Evolutionary conservation across 805 yeast genomes (phyloP).

Genomic region (Saccharomyces cerevisiae): DNA sequence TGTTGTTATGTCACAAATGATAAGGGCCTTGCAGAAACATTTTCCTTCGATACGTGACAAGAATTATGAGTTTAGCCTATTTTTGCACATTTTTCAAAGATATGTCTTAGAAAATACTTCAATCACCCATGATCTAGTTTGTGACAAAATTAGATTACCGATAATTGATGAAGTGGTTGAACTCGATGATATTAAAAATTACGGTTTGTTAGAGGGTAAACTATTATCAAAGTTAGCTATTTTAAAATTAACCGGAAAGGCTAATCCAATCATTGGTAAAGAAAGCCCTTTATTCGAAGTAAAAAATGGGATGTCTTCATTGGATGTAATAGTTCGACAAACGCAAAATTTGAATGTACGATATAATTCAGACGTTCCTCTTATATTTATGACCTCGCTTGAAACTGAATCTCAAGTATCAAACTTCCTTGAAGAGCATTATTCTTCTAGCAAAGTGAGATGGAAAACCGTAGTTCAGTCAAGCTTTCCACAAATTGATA

Average conservation of each 20-base stretch:
- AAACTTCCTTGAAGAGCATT: background rate
- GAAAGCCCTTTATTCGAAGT: background rate
- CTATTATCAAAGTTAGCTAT: background rate
- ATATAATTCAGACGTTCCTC: background rate
- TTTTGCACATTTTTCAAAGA: background rate
- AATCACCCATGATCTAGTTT: slow-evolving; percentile 26
- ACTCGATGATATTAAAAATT: background rate
- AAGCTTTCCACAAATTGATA: background rate
- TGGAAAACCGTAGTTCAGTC: background rate
- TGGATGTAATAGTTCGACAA: background rate
- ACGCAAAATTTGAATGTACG: background rate
- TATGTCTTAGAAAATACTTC: background rate
- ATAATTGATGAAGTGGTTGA: background rate
- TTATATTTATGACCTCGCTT: background rate
- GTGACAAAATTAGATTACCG: background rate
- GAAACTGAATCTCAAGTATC: slow-evolving; percentile 6
- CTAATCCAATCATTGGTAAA: background rate
- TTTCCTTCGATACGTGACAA: slow-evolving; percentile 54
- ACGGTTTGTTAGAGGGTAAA: background rate
- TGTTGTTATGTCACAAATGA: slow-evolving; percentile 95
- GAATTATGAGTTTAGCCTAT: slow-evolving; percentile 34
- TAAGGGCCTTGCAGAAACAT: slow-evolving; percentile 85
- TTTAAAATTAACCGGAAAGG: background rate
- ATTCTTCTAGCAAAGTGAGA: background rate
- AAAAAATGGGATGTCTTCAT: background rate